Evolutionary conservation across 2,329 filamentous ascomycete species (phyloP), one percentile per base, ranked within the genome.

Genomic region (Graphium sp.): DNA sequence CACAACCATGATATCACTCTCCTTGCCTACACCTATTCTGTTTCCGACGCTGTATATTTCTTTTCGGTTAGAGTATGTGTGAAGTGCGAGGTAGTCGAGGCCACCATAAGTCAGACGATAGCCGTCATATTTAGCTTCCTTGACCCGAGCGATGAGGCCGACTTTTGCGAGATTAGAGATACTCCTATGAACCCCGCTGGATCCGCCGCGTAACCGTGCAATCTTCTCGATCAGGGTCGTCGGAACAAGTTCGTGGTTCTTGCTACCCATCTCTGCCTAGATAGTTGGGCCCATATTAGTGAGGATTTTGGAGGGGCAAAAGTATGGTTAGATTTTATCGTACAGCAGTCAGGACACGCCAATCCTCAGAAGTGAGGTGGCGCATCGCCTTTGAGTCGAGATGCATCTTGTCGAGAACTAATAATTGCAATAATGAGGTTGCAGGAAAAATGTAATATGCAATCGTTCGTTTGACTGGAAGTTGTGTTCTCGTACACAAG

Each of bases 71-170:
- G 85, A 76, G 49, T 95, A 77, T 1, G 83, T 74, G 55, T 95
- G 84, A 30, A 98, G 66, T 11, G 89, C 83, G n/a, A 98, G 74
- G 53, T 98, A 98, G 58, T 98, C 89, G 26, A 95, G 73, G 3
- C 89, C 89, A 42, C 89, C 89, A 49, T 98, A 98, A 6, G 87
- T 93, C 31, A 98, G 66, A 30, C 91, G 75, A 56, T 98, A 98
- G 35, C 89, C 89, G 45, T 98, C 89, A 55, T 98, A 98, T 52
- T 83, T 87, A 37, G 87, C 82, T 51, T 95, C 93, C 53, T 93
- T 92, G 41, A 93, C 74, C 41, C 80, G 80, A 24, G 80, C 84
- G 43, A 98, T 93, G 42, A 98, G 66, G 34, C 82, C 82, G 27
- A 77, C 74, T 54, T 98, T 98, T 37, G 89, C 89, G 29, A 98